Evolutionary conservation across 805 yeast species (phyloP).

Genomic region (Tetrapisispora pingtungensis): DNA sequence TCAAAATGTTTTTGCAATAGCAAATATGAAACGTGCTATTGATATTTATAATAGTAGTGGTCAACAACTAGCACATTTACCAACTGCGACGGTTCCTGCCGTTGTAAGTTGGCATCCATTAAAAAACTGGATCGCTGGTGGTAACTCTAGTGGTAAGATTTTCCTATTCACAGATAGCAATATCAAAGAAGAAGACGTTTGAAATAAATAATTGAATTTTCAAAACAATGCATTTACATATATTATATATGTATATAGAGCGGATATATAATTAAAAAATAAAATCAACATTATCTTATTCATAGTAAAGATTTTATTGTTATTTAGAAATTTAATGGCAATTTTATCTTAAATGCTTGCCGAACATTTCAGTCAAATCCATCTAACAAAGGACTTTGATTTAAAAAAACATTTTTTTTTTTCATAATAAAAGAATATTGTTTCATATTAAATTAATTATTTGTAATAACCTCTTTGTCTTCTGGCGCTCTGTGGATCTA

Average conservation of each 20-base stretch:
- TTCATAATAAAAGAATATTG: not conserved
- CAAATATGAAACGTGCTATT: constrained; percentile 81
- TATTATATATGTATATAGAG: constrained; percentile 1
- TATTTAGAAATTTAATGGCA: too few relatives aligned
- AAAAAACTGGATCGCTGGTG: constrained; percentile 86
- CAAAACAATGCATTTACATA: constrained; percentile 1
- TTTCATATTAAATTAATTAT: not conserved
- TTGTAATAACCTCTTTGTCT: constrained; percentile 64
- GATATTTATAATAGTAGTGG: constrained; percentile 79
- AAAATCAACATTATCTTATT: constrained; percentile 6
- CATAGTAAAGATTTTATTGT: too few relatives aligned
- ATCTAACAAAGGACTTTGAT: not conserved
- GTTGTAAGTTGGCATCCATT: constrained; percentile 76
- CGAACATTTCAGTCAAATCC: too few relatives aligned
- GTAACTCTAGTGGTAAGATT: constrained; percentile 86
- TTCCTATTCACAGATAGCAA: constrained; percentile 38
- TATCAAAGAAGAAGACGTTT: constrained; percentile 3
- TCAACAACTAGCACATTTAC: constrained; percentile 63
- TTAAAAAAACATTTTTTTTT: not conserved
- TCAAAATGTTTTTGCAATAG: constrained; percentile 77
- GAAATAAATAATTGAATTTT: not conserved
- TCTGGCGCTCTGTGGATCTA: constrained; percentile 83
- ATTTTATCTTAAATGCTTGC: too few relatives aligned
- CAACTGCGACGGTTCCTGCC: constrained; percentile 88
- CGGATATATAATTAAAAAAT: constrained; percentile 19